Conservation (phyloP, 2,329 filamentous ascomycete genomes). For the Phaeosphaeria sp. region DNA sequence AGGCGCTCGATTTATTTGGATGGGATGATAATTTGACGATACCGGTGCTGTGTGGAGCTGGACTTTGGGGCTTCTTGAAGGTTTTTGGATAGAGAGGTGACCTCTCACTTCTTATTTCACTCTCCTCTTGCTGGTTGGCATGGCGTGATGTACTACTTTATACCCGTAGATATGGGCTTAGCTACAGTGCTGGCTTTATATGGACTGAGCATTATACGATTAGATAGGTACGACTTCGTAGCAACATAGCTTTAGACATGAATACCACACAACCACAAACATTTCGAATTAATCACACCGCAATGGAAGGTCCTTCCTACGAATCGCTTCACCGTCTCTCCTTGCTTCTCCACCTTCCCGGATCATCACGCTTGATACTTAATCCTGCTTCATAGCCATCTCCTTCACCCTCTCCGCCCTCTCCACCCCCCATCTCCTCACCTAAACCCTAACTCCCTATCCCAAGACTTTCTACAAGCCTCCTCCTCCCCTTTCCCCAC, state of each 20-base stretch:
- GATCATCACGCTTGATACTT: too few relatives aligned
- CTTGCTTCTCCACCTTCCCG: too few relatives aligned
- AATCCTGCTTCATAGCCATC: too few relatives aligned
- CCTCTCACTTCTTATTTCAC: background rate
- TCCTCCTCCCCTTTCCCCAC: too few relatives aligned
- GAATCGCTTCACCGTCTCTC: background rate
- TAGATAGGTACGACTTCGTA: background rate
- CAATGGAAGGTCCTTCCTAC: background rate
- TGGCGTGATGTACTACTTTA: background rate
- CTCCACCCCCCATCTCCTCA: too few relatives aligned
- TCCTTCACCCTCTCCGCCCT: too few relatives aligned
- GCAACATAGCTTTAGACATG: background rate
- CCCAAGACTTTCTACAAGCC: too few relatives aligned
- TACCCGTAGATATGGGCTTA: background rate
- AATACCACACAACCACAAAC: background rate
- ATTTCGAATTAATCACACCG: too few relatives aligned
- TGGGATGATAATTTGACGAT: slow-evolving; percentile 99
- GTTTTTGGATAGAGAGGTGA: slow-evolving; percentile 66
- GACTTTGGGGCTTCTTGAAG: slow-evolving; percentile 90
- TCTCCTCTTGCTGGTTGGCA: background rate
- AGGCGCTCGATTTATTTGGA: slow-evolving; percentile 88
- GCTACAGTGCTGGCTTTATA: background rate
- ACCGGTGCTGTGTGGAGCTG: slow-evolving; percentile 85
- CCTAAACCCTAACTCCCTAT: too few relatives aligned
- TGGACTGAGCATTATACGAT: background rate